Evolutionary conservation across 441 rosid genomes (phyloP).

Genomic region (Populus trichocarpa): DNA sequence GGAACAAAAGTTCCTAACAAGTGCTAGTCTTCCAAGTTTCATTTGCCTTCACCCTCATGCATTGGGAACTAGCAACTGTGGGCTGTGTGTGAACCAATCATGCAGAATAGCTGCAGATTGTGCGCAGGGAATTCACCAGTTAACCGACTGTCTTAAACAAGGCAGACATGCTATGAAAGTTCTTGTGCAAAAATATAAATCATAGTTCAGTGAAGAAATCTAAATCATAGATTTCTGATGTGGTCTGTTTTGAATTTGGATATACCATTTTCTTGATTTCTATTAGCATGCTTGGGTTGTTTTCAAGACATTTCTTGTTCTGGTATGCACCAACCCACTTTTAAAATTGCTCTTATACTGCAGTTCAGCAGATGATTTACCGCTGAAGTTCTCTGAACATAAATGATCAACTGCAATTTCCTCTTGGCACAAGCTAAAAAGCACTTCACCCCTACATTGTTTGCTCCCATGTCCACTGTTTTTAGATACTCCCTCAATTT

Average conservation of each 20-base stretch:
- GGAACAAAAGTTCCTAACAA: background rate
- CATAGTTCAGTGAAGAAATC: background rate
- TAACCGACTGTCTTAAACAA: background rate
- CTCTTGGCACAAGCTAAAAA: too few species aligned
- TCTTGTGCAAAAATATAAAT: background rate
- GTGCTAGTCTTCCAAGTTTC: conserved; percentile 2
- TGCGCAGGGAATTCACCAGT: background rate
- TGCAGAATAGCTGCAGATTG: background rate
- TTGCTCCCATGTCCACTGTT: too few species aligned
- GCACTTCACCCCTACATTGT: too few species aligned
- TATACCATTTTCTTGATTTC: background rate
- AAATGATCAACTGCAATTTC: too few species aligned
- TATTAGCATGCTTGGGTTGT: background rate
- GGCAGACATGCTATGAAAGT: background rate
- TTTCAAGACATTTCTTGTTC: background rate
- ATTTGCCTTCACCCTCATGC: background rate
- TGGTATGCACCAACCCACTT: background rate
- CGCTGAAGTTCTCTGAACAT: too few species aligned
- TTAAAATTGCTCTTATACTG: too few species aligned
- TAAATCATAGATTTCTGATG: background rate
- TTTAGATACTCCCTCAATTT: too few species aligned
- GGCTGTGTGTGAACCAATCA: background rate
- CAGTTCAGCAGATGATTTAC: too few species aligned
- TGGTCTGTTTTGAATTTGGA: background rate
- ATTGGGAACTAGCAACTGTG: background rate